Conservation (phyloP, 805 yeast species). For the Saccharomycopsis oosterbeekiorum region DNA sequence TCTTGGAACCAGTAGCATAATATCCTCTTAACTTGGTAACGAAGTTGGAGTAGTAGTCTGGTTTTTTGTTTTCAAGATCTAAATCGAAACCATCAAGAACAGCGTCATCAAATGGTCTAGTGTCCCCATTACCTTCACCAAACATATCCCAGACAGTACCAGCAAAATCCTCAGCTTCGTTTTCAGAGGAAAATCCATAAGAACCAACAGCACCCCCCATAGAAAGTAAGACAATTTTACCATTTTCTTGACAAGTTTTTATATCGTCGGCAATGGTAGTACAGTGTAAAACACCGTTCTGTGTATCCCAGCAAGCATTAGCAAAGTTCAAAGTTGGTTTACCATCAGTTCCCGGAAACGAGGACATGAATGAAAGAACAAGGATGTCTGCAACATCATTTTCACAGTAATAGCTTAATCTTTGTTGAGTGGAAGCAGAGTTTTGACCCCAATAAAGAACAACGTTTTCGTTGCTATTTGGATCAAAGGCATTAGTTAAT, state of each 20-base stretch:
- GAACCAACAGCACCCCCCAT: slow-evolving; percentile 53
- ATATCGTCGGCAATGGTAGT: slow-evolving; percentile 44
- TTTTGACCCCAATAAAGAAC: slow-evolving; percentile 89
- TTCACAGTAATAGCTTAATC: slow-evolving; percentile 50
- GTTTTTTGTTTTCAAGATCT: slow-evolving; percentile 62
- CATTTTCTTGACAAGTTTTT: slow-evolving; percentile 46
- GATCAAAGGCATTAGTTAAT: slow-evolving; percentile 21
- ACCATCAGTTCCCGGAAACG: slow-evolving; percentile 38
- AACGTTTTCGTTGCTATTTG: slow-evolving; percentile 39
- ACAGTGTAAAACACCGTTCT: background rate
- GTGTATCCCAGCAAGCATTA: slow-evolving; percentile 24
- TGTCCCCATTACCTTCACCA: slow-evolving; percentile 26
- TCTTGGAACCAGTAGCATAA: slow-evolving; percentile 44
- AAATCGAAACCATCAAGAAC: slow-evolving; percentile 82
- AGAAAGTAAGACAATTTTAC: slow-evolving; percentile 49
- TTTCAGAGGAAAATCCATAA: slow-evolving; percentile 43
- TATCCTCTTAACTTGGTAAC: slow-evolving; percentile 45
- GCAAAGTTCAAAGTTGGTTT: slow-evolving; percentile 39
- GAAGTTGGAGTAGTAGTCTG: slow-evolving; percentile 56
- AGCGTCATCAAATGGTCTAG: slow-evolving; percentile 35
- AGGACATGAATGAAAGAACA: slow-evolving; percentile 57
- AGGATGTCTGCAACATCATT: slow-evolving; percentile 61
- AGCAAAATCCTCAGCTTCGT: slow-evolving; percentile 46
- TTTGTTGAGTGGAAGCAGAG: slow-evolving; percentile 48
- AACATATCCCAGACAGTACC: slow-evolving; percentile 41